These are phyloP conservation scores for Prunus padus DNA, from an alignment of 306 rosid genomes.

Conservation along the genomic window DNA sequence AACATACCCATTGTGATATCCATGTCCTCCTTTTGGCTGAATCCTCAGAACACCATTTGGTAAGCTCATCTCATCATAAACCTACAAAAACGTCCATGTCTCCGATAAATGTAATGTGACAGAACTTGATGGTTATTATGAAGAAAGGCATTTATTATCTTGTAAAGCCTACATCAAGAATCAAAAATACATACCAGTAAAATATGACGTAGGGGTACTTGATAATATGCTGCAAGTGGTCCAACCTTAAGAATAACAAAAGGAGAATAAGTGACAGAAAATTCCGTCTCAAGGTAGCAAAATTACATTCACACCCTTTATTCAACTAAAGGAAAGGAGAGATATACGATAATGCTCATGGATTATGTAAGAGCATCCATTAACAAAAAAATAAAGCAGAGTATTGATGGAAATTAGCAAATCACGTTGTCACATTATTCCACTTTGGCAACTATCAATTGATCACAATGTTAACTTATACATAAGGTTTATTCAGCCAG, in stretches of 20 bases:
- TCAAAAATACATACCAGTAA: slow-evolving; percentile 51
- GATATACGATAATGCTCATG: not conserved
- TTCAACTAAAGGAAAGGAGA: slow-evolving; percentile 2
- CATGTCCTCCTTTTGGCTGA: slow-evolving; percentile 90
- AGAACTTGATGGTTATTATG: not conserved
- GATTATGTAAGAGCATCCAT: not conserved
- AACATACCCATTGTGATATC: slow-evolving; percentile 91
- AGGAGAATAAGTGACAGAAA: slow-evolving; percentile 20
- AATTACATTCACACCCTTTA: not conserved
- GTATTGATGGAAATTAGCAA: not conserved
- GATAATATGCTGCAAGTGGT: slow-evolving; percentile 89
- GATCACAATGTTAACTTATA: not conserved
- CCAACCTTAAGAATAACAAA: slow-evolving; percentile 58
- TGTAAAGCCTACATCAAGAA: not conserved
- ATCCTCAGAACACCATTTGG: slow-evolving; percentile 90
- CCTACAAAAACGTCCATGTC: slow-evolving; percentile 38
- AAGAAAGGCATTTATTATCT: not conserved
- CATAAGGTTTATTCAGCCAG: not conserved
- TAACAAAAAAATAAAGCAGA: not conserved
- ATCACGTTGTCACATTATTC: not conserved
- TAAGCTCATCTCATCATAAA: slow-evolving; percentile 91
- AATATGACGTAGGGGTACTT: slow-evolving; percentile 88
- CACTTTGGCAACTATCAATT: not conserved
- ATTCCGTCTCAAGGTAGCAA: slow-evolving; percentile 1
- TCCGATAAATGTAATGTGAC: not conserved